Evolutionary conservation across 192 early-diverging fungal species (phyloP).

Genomic region (Coemansia sp.): DNA sequence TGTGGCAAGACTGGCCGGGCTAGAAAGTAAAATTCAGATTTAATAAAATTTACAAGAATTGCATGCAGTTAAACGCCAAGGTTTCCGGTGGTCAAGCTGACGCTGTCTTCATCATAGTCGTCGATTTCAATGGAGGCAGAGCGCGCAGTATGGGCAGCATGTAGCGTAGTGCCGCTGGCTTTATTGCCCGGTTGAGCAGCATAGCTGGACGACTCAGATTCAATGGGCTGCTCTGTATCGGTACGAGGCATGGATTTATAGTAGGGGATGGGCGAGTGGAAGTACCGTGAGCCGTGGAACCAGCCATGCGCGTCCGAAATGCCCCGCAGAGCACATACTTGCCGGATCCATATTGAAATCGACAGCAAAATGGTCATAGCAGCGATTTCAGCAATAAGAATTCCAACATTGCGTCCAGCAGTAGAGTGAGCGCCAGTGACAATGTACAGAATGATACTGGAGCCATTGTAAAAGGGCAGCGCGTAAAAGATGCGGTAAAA

Average conservation of each 20-base stretch:
- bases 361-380: slow-evolving; percentile 33
- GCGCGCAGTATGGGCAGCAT: not conserved
- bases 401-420: slow-evolving; percentile 42
- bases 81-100: slow-evolving; percentile 28
- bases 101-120: slow-evolving; percentile 21
- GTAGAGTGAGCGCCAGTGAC: slow-evolving; percentile 52
- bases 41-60: not conserved
- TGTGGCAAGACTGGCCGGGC: slow-evolving; percentile 10
- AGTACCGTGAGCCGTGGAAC: slow-evolving; percentile 29
- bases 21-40: slow-evolving; percentile 8
- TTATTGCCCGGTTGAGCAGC: not conserved
- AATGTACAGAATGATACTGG: slow-evolving; percentile 40
- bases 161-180: not conserved
- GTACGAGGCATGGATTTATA: slow-evolving; percentile 15
- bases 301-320: slow-evolving; percentile 37
- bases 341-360: slow-evolving; percentile 45
- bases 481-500: slow-evolving; percentile 57
- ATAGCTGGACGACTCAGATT: not conserved
- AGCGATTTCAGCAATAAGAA: slow-evolving; percentile 50
- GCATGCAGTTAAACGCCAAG: slow-evolving; percentile 30
- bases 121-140: slow-evolving; percentile 10
- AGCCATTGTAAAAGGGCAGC: slow-evolving; percentile 54
- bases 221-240: slow-evolving; percentile 1
- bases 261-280: slow-evolving; percentile 33
- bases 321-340: slow-evolving; percentile 21